Evolutionary conservation across 2,329 filamentous ascomycete species (phyloP).

Genomic region (Talaromyces albobiverticillius): DNA sequence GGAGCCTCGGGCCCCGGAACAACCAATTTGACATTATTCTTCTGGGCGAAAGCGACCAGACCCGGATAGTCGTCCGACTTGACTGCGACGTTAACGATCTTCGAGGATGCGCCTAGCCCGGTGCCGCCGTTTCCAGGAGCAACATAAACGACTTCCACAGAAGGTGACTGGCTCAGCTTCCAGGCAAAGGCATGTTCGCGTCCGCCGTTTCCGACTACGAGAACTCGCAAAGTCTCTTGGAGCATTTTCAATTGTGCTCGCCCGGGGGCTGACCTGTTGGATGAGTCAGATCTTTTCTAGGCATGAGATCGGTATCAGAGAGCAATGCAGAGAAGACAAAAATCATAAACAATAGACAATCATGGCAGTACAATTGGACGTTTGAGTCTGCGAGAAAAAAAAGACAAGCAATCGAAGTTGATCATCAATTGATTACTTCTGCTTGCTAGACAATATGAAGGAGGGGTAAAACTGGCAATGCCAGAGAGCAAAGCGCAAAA

Average conservation of each 20-base stretch:
- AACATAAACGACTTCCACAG: constrained; percentile 69
- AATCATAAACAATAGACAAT: neutral
- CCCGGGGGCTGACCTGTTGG: constrained; percentile 17
- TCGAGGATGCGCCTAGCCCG: constrained; percentile 51
- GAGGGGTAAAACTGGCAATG: constrained; percentile 1
- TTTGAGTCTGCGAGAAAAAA: neutral
- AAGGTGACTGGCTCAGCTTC: constrained; percentile 82
- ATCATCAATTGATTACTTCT: constrained; percentile 1
- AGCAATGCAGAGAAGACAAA: neutral
- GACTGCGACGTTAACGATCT: constrained; percentile 71
- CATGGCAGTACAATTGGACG: neutral
- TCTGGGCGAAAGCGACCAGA: constrained; percentile 71
- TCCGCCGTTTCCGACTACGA: constrained; percentile 90
- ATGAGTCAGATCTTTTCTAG: constrained; percentile 14
- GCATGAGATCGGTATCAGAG: neutral
- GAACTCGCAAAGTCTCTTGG: constrained; percentile 60
- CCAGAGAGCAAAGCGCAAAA: neutral
- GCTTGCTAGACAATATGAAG: neutral
- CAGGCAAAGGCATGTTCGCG: constrained; percentile 92
- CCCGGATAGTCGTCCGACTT: constrained; percentile 73
- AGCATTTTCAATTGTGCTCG: constrained; percentile 29
- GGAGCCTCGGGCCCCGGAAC: constrained; percentile 90
- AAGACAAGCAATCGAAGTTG: neutral
- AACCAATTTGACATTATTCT: constrained; percentile 73
- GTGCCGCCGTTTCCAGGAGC: constrained; percentile 86